phyloP scores from a whole-genome alignment of 495 filamentous ascomycete species.

The Melanomma pulvis-pyrius region DNA sequence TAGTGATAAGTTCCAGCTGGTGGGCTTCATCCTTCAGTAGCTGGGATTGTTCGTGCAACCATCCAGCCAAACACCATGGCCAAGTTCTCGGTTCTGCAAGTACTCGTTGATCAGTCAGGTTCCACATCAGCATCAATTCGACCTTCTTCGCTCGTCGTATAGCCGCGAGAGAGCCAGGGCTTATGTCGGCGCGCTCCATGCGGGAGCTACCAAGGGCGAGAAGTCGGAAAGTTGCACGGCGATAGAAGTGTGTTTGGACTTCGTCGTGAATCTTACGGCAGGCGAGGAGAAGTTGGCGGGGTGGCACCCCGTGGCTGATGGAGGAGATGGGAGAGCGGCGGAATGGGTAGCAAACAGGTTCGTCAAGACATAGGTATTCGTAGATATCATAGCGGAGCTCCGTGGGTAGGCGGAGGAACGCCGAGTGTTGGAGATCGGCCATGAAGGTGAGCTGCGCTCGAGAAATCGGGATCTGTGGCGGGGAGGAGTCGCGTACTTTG shows the following conservation, averaged over 20 bases:
- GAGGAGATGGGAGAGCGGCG: neutral
- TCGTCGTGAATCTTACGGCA: neutral
- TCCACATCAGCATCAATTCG: conserved; percentile 6
- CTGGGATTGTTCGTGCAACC: neutral
- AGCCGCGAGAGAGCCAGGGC: neutral
- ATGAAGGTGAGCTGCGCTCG: too few relatives aligned
- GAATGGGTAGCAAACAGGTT: neutral
- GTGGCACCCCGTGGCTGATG: neutral
- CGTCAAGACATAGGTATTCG: neutral
- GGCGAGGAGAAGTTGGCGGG: conserved; percentile 2
- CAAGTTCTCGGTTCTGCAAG: neutral
- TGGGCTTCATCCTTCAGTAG: neutral
- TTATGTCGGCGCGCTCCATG: neutral
- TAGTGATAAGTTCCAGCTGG: neutral
- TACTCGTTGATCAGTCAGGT: neutral
- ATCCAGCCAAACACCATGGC: conserved; percentile 7
- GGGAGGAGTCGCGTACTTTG: too few relatives aligned
- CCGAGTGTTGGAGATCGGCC: neutral
- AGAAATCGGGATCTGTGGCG: too few relatives aligned
- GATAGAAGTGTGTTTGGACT: conserved; percentile 2
- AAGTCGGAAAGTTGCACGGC: conserved; percentile 3
- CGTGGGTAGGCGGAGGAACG: conserved; percentile 2
- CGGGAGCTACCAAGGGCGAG: neutral
- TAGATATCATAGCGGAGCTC: conserved; percentile 12
- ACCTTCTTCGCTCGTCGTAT: neutral